Evolutionary conservation across 148 eudicot species (phyloP).

Genomic region (Bassia scoparia): DNA sequence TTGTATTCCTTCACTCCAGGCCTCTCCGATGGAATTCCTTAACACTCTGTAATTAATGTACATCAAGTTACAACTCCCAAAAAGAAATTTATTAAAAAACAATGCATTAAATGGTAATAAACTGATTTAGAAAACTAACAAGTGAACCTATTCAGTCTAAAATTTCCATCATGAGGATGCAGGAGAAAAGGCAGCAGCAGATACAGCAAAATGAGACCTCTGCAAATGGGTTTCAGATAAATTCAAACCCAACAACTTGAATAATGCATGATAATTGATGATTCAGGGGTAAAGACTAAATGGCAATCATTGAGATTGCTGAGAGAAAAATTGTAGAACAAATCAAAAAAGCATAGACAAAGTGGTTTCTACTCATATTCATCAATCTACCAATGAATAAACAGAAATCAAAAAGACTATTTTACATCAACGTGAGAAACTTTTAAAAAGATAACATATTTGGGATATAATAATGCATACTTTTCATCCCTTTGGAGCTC

Average conservation of each 20-base stretch:
- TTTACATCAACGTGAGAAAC: neutral
- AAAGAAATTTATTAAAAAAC: neutral
- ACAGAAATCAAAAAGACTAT: conserved; percentile 3
- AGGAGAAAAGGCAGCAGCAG: neutral
- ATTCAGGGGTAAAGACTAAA: conserved; percentile 1
- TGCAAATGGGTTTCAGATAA: neutral
- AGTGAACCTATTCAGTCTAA: neutral
- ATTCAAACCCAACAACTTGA: neutral
- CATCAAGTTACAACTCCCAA: neutral
- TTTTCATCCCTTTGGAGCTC: conserved; percentile 80
- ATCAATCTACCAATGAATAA: neutral
- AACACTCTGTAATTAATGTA: conserved; percentile 53
- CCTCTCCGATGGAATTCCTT: conserved; percentile 57
- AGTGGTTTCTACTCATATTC: neutral
- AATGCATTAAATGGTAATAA: neutral
- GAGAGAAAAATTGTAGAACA: neutral
- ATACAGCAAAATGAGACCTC: neutral
- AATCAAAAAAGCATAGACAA: too few species aligned
- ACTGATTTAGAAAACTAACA: neutral
- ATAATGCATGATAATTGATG: neutral
- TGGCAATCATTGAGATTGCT: neutral
- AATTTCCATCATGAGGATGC: neutral
- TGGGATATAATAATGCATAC: conserved; percentile 40
- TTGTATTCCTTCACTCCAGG: conserved; percentile 73
- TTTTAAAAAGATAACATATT: conserved; percentile 7